These are phyloP conservation scores for Magnusiomyces magnusii DNA, from an alignment of 1,139 yeast species.

Conservation along the genomic window DNA sequence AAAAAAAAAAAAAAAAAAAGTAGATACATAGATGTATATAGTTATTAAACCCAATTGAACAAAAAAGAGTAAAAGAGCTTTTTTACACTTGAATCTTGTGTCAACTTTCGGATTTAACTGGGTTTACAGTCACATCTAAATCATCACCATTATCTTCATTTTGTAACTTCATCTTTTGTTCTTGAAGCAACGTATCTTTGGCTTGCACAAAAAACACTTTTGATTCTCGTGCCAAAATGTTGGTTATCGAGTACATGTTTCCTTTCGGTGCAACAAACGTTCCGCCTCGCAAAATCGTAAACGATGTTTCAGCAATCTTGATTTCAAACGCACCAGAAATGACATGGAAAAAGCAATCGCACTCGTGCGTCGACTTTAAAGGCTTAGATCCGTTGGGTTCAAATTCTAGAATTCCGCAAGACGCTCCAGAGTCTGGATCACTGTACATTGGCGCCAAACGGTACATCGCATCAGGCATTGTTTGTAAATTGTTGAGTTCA, in stretches of 20 bases:
- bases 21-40: no score
- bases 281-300: slow-evolving; percentile 65
- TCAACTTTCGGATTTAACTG: no score
- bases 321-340: slow-evolving; percentile 66
- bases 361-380: slow-evolving; percentile 54
- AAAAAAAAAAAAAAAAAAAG: no score
- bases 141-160: background rate
- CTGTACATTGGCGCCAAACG: slow-evolving; percentile 47
- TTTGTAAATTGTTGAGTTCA: slow-evolving; percentile 39
- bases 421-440: slow-evolving; percentile 36
- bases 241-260: slow-evolving; percentile 59
- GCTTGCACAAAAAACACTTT: slow-evolving; percentile 73
- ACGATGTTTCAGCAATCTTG: slow-evolving; percentile 49
- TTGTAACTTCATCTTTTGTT: slow-evolving; percentile 6
- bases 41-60: no score
- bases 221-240: slow-evolving; percentile 42
- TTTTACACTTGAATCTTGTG: no score
- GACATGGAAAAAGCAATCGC: slow-evolving; percentile 68
- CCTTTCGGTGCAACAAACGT: slow-evolving; percentile 77
- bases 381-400: slow-evolving; percentile 54
- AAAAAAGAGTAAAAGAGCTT: no score
- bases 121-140: background rate
- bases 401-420: slow-evolving; percentile 67
- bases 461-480: slow-evolving; percentile 48
- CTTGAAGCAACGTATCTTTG: slow-evolving; percentile 31